Evolutionary conservation across 441 rosid genomes (phyloP).

Genomic region (Gossypium schwendimanii): DNA sequence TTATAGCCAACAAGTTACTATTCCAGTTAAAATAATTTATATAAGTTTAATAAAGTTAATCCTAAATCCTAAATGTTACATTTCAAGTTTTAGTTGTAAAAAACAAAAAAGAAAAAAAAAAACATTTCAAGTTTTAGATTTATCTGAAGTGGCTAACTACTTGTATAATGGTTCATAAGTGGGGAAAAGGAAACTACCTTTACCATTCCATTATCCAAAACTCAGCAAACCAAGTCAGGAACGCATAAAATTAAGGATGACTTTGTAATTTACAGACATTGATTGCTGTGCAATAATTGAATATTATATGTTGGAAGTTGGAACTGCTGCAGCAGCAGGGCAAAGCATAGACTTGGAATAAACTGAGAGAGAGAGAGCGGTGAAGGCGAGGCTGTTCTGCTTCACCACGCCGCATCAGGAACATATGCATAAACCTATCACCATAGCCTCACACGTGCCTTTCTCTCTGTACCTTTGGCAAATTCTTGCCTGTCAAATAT

Average conservation of each 20-base stretch:
- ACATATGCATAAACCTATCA: not conserved
- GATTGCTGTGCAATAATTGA: not conserved
- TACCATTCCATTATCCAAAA: not conserved
- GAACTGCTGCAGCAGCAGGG: not conserved
- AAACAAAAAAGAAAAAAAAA: too few species aligned
- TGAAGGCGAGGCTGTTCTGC: not conserved
- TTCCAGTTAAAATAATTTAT: too few species aligned
- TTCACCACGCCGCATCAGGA: conserved; percentile 34
- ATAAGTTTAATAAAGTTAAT: too few species aligned
- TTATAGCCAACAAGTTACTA: too few species aligned
- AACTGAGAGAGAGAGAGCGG: not conserved
- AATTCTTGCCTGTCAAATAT: not conserved
- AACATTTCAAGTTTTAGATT: too few species aligned
- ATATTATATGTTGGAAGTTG: not conserved
- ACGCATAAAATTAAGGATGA: not conserved
- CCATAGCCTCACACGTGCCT: conserved; percentile 15
- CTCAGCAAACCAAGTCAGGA: not conserved
- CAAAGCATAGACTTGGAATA: not conserved
- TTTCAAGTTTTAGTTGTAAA: too few species aligned
- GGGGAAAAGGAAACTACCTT: not conserved
- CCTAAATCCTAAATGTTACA: too few species aligned
- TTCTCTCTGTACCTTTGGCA: not conserved
- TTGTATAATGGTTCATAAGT: not conserved
- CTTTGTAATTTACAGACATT: not conserved
- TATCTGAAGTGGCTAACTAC: not conserved